These are phyloP conservation scores for Glycine soja DNA, from an alignment of 306 rosid species.

Conservation along the genomic window DNA sequence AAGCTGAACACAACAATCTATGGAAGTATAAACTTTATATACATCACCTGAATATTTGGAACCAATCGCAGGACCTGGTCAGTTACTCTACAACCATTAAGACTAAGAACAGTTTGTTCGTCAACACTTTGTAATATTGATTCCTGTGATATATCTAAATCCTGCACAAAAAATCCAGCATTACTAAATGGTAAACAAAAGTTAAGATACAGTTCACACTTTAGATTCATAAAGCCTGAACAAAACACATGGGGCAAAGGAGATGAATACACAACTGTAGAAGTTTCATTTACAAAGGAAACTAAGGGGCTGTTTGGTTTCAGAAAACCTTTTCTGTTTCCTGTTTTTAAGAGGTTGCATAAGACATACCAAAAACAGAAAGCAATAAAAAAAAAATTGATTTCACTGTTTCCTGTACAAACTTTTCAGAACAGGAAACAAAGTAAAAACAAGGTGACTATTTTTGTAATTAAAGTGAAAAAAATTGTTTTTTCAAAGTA, in stretches of 20 bases:
- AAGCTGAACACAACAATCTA: slow-evolving; percentile 17
- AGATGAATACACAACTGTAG: slow-evolving; percentile 3
- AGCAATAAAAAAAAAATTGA: background rate
- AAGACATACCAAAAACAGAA: background rate
- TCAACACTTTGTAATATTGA: slow-evolving; percentile 85
- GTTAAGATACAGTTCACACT: slow-evolving; percentile 21
- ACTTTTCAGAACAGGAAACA: background rate
- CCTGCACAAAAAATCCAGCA: slow-evolving; percentile 60
- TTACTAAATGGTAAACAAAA: slow-evolving; percentile 41
- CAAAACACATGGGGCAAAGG: background rate
- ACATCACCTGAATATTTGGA: slow-evolving; percentile 91
- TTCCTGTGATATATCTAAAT: slow-evolving; percentile 90
- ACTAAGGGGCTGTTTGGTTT: background rate
- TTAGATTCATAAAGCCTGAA: slow-evolving; percentile 5
- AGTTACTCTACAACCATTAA: slow-evolving; percentile 96
- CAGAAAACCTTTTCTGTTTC: background rate
- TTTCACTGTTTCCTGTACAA: background rate
- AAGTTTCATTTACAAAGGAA: slow-evolving; percentile 22
- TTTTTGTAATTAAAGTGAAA: background rate
- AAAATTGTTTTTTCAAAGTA: background rate
- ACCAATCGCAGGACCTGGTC: slow-evolving; percentile 92
- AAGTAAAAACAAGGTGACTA: background rate
- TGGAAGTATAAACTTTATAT: background rate
- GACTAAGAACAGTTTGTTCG: slow-evolving; percentile 97
- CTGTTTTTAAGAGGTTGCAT: background rate